Conservation (phyloP, 192 early-diverging fungal species). For the Pecoramyces ruminantium region DNA sequence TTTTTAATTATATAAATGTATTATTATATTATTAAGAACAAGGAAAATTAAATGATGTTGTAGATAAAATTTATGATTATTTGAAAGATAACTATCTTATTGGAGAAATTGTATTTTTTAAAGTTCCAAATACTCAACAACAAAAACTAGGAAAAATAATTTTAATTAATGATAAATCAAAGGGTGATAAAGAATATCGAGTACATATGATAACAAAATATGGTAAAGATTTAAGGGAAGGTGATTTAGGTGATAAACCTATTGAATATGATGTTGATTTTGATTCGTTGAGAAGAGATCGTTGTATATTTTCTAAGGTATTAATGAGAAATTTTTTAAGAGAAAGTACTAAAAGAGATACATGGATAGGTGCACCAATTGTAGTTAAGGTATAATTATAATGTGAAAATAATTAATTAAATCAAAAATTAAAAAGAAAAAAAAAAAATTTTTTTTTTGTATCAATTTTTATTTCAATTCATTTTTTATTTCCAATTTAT, state of each 20-base stretch:
- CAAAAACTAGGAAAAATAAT: conserved; percentile 3
- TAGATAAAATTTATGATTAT: conserved; percentile 38
- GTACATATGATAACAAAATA: conserved; percentile 28
- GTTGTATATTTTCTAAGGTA: conserved; percentile 48
- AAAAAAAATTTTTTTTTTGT: too few relatives aligned
- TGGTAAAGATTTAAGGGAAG: conserved; percentile 24
- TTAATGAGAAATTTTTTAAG: conserved; percentile 52
- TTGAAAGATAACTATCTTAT: conserved; percentile 31
- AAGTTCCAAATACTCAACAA: conserved; percentile 8
- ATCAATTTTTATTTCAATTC: too few relatives aligned
- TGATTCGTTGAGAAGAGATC: conserved; percentile 29
- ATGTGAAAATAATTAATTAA: too few relatives aligned
- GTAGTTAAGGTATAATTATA: conserved; percentile 43
- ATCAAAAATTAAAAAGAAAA: too few relatives aligned
- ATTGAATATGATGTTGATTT: conserved; percentile 6
- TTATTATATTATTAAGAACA: conserved; percentile 16
- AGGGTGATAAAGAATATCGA: conserved; percentile 5
- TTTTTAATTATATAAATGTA: conserved; percentile 16
- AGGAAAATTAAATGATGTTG: conserved; percentile 32
- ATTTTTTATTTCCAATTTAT: too few relatives aligned
- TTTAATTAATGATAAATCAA: not conserved
- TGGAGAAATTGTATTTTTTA: conserved; percentile 27
- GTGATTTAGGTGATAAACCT: not conserved
- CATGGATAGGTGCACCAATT: conserved; percentile 56
- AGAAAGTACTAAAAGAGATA: conserved; percentile 42